phyloP scores from a whole-genome alignment of 306 rosid species.

The Dalbergia cultrata region DNA sequence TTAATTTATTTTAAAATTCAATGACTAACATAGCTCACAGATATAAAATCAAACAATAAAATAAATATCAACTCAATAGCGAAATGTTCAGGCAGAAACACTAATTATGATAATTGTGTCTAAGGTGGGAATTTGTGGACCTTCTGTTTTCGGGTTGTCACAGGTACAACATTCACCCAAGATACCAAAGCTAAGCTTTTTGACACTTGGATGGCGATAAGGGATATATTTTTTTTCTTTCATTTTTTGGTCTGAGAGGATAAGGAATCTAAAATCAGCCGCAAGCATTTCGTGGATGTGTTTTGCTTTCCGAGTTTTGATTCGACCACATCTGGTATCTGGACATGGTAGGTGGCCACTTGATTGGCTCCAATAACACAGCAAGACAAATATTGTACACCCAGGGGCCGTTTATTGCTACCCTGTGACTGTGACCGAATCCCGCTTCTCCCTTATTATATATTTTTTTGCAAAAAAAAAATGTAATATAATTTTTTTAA shows the following conservation, averaged over 20 bases:
- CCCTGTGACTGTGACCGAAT: background rate
- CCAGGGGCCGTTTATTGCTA: background rate
- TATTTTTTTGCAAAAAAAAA: too few relatives aligned
- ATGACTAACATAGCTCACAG: too few relatives aligned
- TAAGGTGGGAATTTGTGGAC: constrained; percentile 32
- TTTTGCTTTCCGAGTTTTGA: background rate
- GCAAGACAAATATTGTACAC: constrained; percentile 31
- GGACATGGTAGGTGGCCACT: constrained; percentile 17
- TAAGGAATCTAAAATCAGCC: constrained; percentile 25
- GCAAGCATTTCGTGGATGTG: constrained; percentile 16
- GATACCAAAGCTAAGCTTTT: background rate
- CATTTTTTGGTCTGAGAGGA: background rate
- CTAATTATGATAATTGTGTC: constrained; percentile 14
- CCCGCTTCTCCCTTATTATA: too few relatives aligned
- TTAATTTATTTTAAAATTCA: too few relatives aligned
- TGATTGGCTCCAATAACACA: constrained; percentile 31
- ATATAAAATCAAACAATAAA: too few relatives aligned
- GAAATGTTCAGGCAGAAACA: constrained; percentile 19
- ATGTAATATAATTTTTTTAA: too few relatives aligned
- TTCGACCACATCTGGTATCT: constrained; percentile 27
- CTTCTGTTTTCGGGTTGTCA: background rate
- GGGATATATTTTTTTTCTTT: too few relatives aligned
- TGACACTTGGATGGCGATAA: background rate
- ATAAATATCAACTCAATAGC: background rate
- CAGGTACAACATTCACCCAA: background rate